phyloP scores from a whole-genome alignment of 805 yeast species.

The Kodamaea lidongshanica region DNA sequence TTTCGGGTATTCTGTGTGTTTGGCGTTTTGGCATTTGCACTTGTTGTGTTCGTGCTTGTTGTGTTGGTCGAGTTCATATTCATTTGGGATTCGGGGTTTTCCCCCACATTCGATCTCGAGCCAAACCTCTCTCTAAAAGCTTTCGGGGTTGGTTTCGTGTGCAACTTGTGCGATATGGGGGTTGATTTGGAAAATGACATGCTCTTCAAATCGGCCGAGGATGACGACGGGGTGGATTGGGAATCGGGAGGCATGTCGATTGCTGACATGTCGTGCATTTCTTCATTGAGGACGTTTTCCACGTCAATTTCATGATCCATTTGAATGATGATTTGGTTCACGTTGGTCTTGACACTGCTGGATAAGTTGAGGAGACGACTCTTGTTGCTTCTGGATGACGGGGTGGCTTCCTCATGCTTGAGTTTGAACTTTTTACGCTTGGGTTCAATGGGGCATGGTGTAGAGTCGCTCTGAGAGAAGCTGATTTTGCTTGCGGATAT shows the following conservation, averaged over 20 bases:
- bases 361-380: slow-evolving; percentile 25
- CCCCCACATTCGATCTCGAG: no score
- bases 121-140: no score
- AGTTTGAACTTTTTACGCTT: slow-evolving; percentile 29
- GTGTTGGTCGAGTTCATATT: no score
- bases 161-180: slow-evolving; percentile 2
- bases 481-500: slow-evolving; percentile 18
- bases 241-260: slow-evolving; percentile 3
- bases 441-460: slow-evolving; percentile 40
- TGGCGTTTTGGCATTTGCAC: no score
- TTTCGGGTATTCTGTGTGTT: no score
- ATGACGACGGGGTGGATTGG: slow-evolving; percentile 2
- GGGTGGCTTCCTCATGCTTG: slow-evolving; percentile 17
- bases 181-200: slow-evolving; percentile 5
- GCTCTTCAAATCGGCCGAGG: slow-evolving; percentile 9
- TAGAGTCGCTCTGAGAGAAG: slow-evolving; percentile 33
- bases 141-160: no score
- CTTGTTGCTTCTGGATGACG: slow-evolving; percentile 17
- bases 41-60: no score
- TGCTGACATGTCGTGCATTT: slow-evolving; percentile 7
- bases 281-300: slow-evolving; percentile 4
- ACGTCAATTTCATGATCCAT: slow-evolving; percentile 10
- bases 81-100: no score
- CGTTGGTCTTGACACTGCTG: slow-evolving; percentile 25
- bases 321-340: slow-evolving; percentile 15